phyloP scores from a whole-genome alignment of 495 filamentous ascomycete genomes.

The Penicillium waksmanii region DNA sequence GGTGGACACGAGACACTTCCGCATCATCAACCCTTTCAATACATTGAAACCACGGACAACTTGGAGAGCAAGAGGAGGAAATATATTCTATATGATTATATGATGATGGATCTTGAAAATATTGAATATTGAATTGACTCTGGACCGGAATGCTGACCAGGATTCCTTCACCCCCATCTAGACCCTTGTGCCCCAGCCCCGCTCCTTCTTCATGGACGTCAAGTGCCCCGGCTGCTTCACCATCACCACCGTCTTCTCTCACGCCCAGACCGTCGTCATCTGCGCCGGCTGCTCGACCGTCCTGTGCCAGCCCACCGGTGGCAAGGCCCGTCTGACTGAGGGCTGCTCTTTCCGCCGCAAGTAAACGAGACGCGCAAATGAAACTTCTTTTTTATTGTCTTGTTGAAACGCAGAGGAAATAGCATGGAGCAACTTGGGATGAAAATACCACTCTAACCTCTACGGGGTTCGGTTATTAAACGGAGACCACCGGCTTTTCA shows the following conservation, averaged over 20 bases:
- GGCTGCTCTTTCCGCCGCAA: slow-evolving; percentile 99
- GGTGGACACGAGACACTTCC: not conserved
- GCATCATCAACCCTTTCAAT: not conserved
- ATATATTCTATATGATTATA: not conserved
- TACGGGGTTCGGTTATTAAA: slow-evolving; percentile 24
- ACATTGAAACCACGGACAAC: slow-evolving; percentile 5
- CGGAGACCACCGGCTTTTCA: slow-evolving; percentile 26
- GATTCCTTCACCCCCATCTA: slow-evolving; percentile 32
- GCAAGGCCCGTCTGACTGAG: slow-evolving; percentile 96
- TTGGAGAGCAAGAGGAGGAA: not conserved
- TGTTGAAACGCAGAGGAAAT: slow-evolving; percentile 39
- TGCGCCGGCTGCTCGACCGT: slow-evolving; percentile 97
- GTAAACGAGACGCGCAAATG: slow-evolving; percentile 64
- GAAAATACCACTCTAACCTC: slow-evolving; percentile 33
- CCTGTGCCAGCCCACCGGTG: slow-evolving; percentile 97
- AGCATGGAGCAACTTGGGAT: slow-evolving; percentile 40
- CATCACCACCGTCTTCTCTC: slow-evolving; percentile 99
- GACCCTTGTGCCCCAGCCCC: slow-evolving; percentile 91
- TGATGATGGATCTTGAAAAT: slow-evolving; percentile 6
- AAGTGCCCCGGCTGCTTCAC: slow-evolving; percentile 99
- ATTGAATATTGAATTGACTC: not conserved
- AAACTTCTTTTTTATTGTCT: slow-evolving; percentile 36
- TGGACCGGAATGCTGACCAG: slow-evolving; percentile 22
- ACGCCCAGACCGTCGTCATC: slow-evolving; percentile 99
- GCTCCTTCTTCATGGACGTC: slow-evolving; percentile 99